Conservation (phyloP, 164 flowering plant genomes). For the Liriodendron chinense region DNA sequence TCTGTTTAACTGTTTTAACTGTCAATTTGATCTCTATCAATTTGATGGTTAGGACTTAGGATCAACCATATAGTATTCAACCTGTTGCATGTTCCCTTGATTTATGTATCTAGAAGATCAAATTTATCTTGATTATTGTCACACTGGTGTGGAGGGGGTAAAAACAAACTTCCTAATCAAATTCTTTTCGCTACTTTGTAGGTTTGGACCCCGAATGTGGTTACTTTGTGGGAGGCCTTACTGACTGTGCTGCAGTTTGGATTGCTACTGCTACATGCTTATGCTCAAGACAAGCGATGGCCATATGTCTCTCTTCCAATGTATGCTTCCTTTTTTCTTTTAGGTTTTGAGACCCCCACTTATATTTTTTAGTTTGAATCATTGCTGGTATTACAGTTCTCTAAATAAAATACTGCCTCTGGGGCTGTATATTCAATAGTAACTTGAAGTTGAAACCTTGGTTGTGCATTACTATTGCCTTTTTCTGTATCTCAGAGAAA, state of each 20-base stretch:
- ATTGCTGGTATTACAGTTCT: slow-evolving; percentile 1
- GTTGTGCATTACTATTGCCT: slow-evolving; percentile 6
- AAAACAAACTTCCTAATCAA: not conserved
- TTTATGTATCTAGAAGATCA: not conserved
- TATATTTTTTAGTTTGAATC: not conserved
- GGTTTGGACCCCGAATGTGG: slow-evolving; percentile 85
- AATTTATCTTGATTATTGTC: not conserved
- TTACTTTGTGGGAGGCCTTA: slow-evolving; percentile 80
- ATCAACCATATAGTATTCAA: not conserved
- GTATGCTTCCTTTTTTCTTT: slow-evolving; percentile 34
- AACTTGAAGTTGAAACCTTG: not conserved
- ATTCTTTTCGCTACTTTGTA: slow-evolving; percentile 18
- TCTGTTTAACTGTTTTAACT: not conserved
- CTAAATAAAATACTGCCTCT: slow-evolving; percentile 2
- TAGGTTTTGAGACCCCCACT: not conserved
- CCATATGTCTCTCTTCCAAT: slow-evolving; percentile 83
- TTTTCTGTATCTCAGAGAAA: slow-evolving; percentile 30
- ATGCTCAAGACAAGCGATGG: slow-evolving; percentile 96
- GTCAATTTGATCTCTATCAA: too few species aligned
- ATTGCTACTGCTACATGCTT: slow-evolving; percentile 77
- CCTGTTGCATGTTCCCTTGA: not conserved
- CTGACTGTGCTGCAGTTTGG: slow-evolving; percentile 83
- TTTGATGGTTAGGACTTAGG: too few species aligned
- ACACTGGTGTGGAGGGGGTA: not conserved
- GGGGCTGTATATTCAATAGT: not conserved